Base-by-base conservation (phyloP, 768 basidiomycete species). In the Neoboletus brunneissimus region DNA sequence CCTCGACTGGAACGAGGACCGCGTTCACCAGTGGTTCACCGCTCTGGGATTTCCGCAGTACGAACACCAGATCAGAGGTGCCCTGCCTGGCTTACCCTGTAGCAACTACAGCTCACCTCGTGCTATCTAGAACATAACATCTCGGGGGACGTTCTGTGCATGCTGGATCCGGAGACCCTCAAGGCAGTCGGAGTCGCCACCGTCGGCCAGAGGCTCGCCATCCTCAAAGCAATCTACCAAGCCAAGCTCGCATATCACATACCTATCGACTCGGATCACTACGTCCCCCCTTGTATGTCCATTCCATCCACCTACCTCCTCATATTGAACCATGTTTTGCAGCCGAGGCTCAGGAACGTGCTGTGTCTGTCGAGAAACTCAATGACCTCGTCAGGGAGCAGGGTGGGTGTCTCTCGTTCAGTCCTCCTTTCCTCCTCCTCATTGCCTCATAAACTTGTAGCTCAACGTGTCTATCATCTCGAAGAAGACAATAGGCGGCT, bases 151-250 rank as follows among this genome's bases (percentile, higher is more conserved):
- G 85, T 92, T 2, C 81, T 99, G 8, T 85, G 88, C 59, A 76
- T 89, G 64, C 80, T 98, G 47, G 89, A 94, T 69, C 80, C 85
- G n/a, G 90, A 94, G 23, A 74, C 83, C 2, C 82, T 99, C 61
- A 91, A 90, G 72, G 86, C 89, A 42, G 76, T 98, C 54, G 97
- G 97, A 9, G 82, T 99, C 42, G 68, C 82, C n/a, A 91, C 89
- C 35, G 83, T 98, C 60, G 97, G 97, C 22, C 95, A 98, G 73
- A 80, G 97, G 53, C 75, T 99, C 35, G 79, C 90, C 43, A 93
- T 98, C 60, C 85, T 98, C 70, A 95, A 94, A 72, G 88, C 89
- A 47, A 86, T 98, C 55, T 98, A 97, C 75, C 84, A 85, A 51
- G 77, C 91, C 64, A 99, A 99, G 77, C 74, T 94, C 50, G 84